phyloP scores from a whole-genome alignment of 768 basidiomycete species.

The Terana coerulea region DNA sequence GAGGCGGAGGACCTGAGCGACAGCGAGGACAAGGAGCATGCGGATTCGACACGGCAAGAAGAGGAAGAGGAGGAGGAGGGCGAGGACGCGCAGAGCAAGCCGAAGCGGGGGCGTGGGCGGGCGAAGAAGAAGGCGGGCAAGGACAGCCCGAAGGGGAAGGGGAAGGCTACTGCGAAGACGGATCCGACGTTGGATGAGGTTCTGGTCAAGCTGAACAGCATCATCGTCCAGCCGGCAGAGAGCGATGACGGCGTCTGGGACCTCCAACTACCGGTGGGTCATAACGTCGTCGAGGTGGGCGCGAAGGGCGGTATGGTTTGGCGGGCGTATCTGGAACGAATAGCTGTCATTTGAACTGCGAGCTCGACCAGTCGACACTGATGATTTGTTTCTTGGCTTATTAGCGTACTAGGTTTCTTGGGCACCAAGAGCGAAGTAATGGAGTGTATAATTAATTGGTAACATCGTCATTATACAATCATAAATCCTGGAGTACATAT shows the following conservation, averaged over 20 bases:
- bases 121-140: slow-evolving; percentile 17
- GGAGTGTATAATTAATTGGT: too few relatives aligned
- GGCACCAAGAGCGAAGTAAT: too few relatives aligned
- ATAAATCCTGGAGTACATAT: too few relatives aligned
- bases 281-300: slow-evolving; percentile 67
- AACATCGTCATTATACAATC: too few relatives aligned
- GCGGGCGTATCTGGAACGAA: slow-evolving; percentile 55
- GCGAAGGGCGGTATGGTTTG: slow-evolving; percentile 66
- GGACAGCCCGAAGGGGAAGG: slow-evolving; percentile 16
- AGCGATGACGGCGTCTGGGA: slow-evolving; percentile 56
- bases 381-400: too few relatives aligned
- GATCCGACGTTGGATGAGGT: slow-evolving; percentile 40
- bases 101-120: slow-evolving; percentile 18
- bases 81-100: neutral
- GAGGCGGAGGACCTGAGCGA: slow-evolving; percentile 55
- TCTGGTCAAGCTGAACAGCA: slow-evolving; percentile 63
- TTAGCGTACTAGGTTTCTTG: too few relatives aligned
- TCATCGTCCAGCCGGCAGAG: slow-evolving; percentile 37
- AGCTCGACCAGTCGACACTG: too few relatives aligned
- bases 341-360: too few relatives aligned
- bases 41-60: slow-evolving; percentile 17
- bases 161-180: slow-evolving; percentile 17
- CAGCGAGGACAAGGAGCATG: slow-evolving; percentile 42
- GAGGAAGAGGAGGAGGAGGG: slow-evolving; percentile 27
- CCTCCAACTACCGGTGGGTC: slow-evolving; percentile 53